phyloP scores from a whole-genome alignment of 257 asterid species.

The Solanum stenotomum region DNA sequence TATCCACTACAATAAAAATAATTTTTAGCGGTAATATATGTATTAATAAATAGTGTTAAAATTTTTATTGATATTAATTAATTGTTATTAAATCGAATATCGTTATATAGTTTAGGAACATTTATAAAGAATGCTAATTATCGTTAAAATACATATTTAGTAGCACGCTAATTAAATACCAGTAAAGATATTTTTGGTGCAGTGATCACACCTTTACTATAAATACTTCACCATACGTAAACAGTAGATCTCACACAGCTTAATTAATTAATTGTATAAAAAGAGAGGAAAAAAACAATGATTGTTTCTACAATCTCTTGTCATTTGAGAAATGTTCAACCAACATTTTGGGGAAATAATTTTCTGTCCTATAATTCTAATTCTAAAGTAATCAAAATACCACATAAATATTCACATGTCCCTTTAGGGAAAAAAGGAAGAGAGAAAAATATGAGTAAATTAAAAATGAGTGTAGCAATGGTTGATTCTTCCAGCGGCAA shows the following conservation, averaged over 20 bases:
- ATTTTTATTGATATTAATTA: too few relatives aligned
- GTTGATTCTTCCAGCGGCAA: neutral
- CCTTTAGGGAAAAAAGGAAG: neutral
- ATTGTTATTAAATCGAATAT: too few relatives aligned
- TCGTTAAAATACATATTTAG: too few relatives aligned
- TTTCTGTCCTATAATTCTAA: neutral
- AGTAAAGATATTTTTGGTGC: too few relatives aligned
- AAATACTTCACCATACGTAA: too few relatives aligned
- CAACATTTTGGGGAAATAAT: too few relatives aligned
- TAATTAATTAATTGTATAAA: neutral
- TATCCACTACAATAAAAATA: too few relatives aligned
- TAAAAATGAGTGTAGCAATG: neutral
- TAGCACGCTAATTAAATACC: too few relatives aligned
- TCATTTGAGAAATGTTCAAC: neutral
- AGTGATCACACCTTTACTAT: too few relatives aligned
- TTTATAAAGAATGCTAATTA: too few relatives aligned
- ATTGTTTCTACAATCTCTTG: neutral
- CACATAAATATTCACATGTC: neutral
- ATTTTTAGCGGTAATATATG: too few relatives aligned
- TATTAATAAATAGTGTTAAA: too few relatives aligned
- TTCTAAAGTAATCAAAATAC: neutral
- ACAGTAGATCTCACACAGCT: neutral
- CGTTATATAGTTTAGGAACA: accelerated
- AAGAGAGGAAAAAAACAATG: neutral
- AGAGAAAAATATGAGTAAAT: neutral